These are phyloP conservation scores for Aaosphaeria arxii DNA, from an alignment of 2,329 filamentous ascomycete genomes.

Conservation along the genomic window DNA sequence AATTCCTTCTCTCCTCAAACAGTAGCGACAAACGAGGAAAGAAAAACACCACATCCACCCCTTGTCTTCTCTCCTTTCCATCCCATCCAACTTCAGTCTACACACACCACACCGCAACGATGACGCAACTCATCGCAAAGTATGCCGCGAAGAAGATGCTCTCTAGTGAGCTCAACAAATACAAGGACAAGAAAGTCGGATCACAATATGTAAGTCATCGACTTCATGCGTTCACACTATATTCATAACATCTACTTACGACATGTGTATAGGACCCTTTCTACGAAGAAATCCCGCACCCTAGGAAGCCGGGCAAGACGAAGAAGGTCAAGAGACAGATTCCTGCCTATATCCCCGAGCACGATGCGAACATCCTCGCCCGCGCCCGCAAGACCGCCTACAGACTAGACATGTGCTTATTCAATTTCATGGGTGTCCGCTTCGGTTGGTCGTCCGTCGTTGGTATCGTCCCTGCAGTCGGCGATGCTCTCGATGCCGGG, in stretches of 20 bases:
- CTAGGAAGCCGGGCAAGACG: constrained; percentile 66
- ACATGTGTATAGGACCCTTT: constrained; percentile 71
- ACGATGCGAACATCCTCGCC: constrained; percentile 80
- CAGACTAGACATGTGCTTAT: constrained; percentile 78
- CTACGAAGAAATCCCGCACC: constrained; percentile 78
- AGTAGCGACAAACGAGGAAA: background rate
- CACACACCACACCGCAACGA: constrained; percentile 22
- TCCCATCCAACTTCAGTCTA: constrained; percentile 2
- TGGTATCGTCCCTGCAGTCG: constrained; percentile 77
- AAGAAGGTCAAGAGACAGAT: constrained; percentile 85
- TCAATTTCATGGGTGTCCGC: constrained; percentile 74
- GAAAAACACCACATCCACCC: constrained; percentile 9
- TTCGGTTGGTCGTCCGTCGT: constrained; percentile 91
- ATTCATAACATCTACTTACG: constrained; percentile 3
- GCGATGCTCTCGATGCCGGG: constrained; percentile 41
- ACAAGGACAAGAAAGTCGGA: constrained; percentile 42
- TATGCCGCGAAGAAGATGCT: constrained; percentile 51
- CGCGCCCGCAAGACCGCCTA: constrained; percentile 85
- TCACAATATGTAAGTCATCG: constrained; percentile 39
- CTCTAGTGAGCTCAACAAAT: constrained; percentile 46
- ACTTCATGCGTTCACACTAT: background rate
- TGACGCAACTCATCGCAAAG: constrained; percentile 47
- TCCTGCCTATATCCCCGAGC: constrained; percentile 75
- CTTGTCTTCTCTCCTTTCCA: constrained; percentile 3
- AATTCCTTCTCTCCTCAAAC: background rate